phyloP scores from a whole-genome alignment of 2,329 filamentous ascomycete species.

The Microdochium bolleyi region DNA sequence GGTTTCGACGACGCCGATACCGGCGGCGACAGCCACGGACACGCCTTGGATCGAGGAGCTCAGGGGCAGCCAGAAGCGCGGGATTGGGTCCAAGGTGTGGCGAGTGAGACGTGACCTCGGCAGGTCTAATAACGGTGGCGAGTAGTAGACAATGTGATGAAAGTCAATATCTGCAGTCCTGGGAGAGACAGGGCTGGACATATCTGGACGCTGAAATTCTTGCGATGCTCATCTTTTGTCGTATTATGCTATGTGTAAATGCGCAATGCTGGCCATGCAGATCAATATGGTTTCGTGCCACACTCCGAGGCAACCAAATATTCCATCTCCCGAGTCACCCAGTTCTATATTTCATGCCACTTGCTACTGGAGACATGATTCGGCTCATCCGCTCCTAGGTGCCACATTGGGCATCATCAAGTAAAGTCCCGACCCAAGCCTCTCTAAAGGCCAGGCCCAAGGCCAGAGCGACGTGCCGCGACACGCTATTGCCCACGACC shows the following conservation, averaged over 20 bases:
- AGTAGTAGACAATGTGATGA: slow-evolving; percentile 2
- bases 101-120: slow-evolving; percentile 57
- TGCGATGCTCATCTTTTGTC: no score
- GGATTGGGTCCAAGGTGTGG: slow-evolving; percentile 53
- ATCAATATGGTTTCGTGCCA: no score
- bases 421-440: slow-evolving; percentile 38
- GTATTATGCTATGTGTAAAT: no score
- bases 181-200: no score
- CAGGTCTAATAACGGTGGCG: slow-evolving; percentile 16
- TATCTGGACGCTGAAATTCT: no score
- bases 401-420: slow-evolving; percentile 12
- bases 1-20: slow-evolving; percentile 5
- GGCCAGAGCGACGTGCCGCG: slow-evolving; percentile 57
- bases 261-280: no score
- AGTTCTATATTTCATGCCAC: no score
- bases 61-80: slow-evolving; percentile 44
- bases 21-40: slow-evolving; percentile 15
- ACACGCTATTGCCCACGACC: slow-evolving; percentile 71
- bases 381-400: no score
- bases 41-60: slow-evolving; percentile 54
- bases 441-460: slow-evolving; percentile 57
- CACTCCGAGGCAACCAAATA: not conserved
- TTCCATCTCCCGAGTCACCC: not conserved
- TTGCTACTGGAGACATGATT: no score
- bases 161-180: no score